These are phyloP conservation scores for Trametes sp. DNA, from an alignment of 1,284 basidiomycete genomes.

Conservation along the genomic window DNA sequence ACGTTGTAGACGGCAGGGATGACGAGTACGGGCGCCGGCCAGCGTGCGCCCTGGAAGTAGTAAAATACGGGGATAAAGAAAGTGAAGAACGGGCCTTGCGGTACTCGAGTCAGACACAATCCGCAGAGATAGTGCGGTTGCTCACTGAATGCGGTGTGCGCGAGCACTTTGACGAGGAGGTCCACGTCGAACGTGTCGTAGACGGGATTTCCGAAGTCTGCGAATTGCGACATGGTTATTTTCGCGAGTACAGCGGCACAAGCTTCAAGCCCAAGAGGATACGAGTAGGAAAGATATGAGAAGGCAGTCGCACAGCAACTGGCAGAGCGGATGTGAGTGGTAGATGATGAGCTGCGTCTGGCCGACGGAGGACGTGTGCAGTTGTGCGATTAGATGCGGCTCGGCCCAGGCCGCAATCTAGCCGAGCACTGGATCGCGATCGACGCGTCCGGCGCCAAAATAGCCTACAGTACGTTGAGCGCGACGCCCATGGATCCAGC, in stretches of 20 bases:
- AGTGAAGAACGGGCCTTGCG: conserved; percentile 80
- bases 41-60: conserved; percentile 68
- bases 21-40: conserved; percentile 59
- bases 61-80: conserved; percentile 80
- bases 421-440: neutral
- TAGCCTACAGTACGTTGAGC: neutral
- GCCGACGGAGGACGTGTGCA: neutral
- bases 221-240: neutral
- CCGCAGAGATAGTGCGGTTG: conserved; percentile 4
- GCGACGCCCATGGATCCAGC: too few species aligned
- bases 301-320: conserved; percentile 16
- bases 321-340: neutral
- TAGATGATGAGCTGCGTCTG: conserved; percentile 2
- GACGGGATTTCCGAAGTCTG: conserved; percentile 29
- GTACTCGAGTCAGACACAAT: neutral
- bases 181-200: conserved; percentile 78
- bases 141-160: conserved; percentile 81
- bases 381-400: neutral
- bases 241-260: neutral
- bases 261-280: conserved; percentile 11
- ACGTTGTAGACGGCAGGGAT: conserved; percentile 61
- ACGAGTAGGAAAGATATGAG: conserved; percentile 1
- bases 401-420: conserved; percentile 16
- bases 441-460: neutral
- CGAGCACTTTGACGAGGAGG: conserved; percentile 76